phyloP scores from a whole-genome alignment of 352 stramenopile species.

The Phytophthora boehmeriae region DNA sequence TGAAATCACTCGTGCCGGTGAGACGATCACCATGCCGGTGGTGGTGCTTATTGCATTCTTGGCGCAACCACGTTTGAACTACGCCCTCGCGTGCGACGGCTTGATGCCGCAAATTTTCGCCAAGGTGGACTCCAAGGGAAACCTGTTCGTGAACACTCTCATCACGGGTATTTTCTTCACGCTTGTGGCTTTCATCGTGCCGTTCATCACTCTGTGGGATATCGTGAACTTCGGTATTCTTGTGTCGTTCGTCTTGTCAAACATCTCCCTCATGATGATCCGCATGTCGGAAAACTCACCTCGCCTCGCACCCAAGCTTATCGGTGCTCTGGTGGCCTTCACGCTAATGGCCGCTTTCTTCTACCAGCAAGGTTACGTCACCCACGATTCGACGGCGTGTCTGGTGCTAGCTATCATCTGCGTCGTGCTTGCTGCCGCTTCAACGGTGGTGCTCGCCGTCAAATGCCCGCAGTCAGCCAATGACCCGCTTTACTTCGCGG shows the following conservation, averaged over 20 bases:
- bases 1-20: conserved; percentile 37
- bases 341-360: conserved; percentile 38
- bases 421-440: conserved; percentile 30
- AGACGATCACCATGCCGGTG: conserved; percentile 81
- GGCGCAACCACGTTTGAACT: conserved; percentile 90
- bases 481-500: conserved; percentile 38
- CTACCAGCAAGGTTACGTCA: conserved; percentile 51
- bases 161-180: conserved; percentile 54
- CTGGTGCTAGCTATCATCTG: conserved; percentile 43
- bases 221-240: conserved; percentile 75
- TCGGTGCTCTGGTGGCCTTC: conserved; percentile 27
- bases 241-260: conserved; percentile 76
- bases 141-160: conserved; percentile 63
- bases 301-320: conserved; percentile 38
- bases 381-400: conserved; percentile 27
- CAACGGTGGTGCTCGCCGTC: conserved; percentile 34
- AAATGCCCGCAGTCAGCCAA: conserved; percentile 48
- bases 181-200: conserved; percentile 54
- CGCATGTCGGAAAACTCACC: conserved; percentile 46
- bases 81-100: conserved; percentile 88
- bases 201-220: conserved; percentile 66
- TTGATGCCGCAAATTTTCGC: conserved; percentile 89
- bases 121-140: conserved; percentile 59
- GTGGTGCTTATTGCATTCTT: conserved; percentile 91
- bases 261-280: conserved; percentile 56